Evolutionary conservation across 768 basidiomycete genomes (phyloP), one percentile per base, ranked within the genome.

Genomic region (Tricholoma terreum): DNA sequence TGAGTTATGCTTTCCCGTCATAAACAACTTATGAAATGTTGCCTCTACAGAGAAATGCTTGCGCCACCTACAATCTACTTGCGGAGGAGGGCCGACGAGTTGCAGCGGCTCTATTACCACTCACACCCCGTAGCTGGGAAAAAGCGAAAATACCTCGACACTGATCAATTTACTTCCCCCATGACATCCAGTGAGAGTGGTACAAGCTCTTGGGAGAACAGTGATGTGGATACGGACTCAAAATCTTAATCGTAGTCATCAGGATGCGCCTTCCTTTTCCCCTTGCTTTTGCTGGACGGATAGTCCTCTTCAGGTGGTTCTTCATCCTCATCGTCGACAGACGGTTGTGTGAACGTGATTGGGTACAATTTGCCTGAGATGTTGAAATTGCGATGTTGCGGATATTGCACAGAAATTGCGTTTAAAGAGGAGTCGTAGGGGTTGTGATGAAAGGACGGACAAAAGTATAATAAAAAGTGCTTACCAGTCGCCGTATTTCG

Each of bases 61-160:
- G 92, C 64, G 89, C 95, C 24, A 98, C 96, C 0, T 99, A 94
- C 72, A 98, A 99, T 70, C 70, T 99, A 21, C 79, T 99, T 46
- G 74, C 89, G 0, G 96, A 99, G 70, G 96, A 99, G 73, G 96
- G 96, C 6, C 79, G 96, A 52, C 86, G 89, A 22, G 92, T 98
- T 11, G 92, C 94, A 38, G 94, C 92, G 12, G 95, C 94, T 2
- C 71, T 97, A n/a, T 77, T 95, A 17, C 94, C 94, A 4, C 61
- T 86, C 15, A 71, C 75, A 6, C 77, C 80, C 42, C 76, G 74
- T 33, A 43, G 70, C n/a, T 89, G 87, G 89, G 69, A 71, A 43
- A 80, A 76, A 65, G 60, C 67, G 40, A 59, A 61, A 54, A 30
- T 58, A 31, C 54, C 58, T 42, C 40, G 19, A 61, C 55, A 17